A percentile compares a stretch with the other conserved stretches of the same genome.
Evolutionary conservation across 805 yeast genomes (phyloP).

Genomic region (Saturnispora dispora): DNA sequence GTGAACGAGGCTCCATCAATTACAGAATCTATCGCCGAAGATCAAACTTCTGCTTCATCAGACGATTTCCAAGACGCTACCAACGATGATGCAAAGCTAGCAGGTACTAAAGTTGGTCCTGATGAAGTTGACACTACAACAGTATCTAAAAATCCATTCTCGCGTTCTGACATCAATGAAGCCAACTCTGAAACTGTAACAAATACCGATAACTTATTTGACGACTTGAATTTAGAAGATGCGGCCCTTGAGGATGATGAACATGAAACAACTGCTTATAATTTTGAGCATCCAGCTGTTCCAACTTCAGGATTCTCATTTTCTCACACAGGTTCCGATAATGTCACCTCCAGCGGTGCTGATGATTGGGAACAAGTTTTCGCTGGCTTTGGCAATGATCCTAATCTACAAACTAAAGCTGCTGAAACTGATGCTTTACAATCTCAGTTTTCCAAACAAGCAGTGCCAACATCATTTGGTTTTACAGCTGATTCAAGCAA

Average conservation of each 20-base stretch:
- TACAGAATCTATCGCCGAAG: slow-evolving; percentile 5
- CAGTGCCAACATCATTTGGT: slow-evolving; percentile 14
- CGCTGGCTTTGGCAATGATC: slow-evolving; percentile 72
- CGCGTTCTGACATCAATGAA: slow-evolving; percentile 6
- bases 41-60: slow-evolving; percentile 11
- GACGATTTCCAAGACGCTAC: slow-evolving; percentile 13
- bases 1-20: slow-evolving; percentile 8
- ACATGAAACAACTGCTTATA: background rate
- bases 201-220: slow-evolving; percentile 21
- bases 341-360: slow-evolving; percentile 26
- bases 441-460: slow-evolving; percentile 9
- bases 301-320: slow-evolving; percentile 20
- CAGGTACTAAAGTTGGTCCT: slow-evolving; percentile 7
- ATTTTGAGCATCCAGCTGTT: background rate
- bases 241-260: slow-evolving; percentile 21
- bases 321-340: slow-evolving; percentile 9
- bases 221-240: slow-evolving; percentile 29
- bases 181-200: slow-evolving; percentile 12
- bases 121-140: background rate
- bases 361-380: slow-evolving; percentile 95
- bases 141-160: slow-evolving; percentile 12
- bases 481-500: slow-evolving; percentile 3
- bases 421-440: slow-evolving; percentile 9
- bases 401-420: slow-evolving; percentile 15
- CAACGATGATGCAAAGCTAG: slow-evolving; percentile 10